phyloP scores from a whole-genome alignment of 1,139 yeast genomes.

The Magnusiomyces ingens region DNA sequence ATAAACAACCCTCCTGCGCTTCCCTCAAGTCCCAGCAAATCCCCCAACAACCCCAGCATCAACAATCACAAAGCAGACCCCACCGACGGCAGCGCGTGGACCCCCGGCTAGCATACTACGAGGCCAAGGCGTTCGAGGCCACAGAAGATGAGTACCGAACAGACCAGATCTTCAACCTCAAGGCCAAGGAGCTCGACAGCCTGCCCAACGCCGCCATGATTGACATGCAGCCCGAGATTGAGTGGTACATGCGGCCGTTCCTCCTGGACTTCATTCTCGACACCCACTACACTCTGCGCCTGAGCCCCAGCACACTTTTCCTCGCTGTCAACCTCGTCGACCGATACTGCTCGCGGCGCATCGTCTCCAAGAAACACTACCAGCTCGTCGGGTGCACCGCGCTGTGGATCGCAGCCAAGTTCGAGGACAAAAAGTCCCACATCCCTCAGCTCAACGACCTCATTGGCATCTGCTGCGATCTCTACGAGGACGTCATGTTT shows the following conservation, averaged over 20 bases:
- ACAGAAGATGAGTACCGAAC: constrained; percentile 31
- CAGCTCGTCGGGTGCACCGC: constrained; percentile 93
- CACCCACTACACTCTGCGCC: constrained; percentile 67
- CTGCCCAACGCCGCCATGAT: constrained; percentile 51
- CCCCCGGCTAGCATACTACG: constrained; percentile 12
- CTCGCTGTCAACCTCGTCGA: constrained; percentile 78
- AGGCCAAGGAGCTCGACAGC: constrained; percentile 27
- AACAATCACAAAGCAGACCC: not conserved
- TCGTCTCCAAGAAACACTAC: constrained; percentile 86
- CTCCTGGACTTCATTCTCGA: constrained; percentile 77
- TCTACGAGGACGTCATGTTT: constrained; percentile 87
- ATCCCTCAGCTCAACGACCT: constrained; percentile 80
- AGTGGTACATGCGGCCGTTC: constrained; percentile 91
- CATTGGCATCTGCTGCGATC: constrained; percentile 70
- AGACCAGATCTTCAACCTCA: constrained; percentile 33
- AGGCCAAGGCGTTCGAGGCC: constrained; percentile 9
- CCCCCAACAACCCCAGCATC: not conserved
- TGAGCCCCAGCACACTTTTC: constrained; percentile 79
- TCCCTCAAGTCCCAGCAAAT: not conserved
- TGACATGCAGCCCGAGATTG: constrained; percentile 86
- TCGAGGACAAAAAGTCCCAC: constrained; percentile 82
- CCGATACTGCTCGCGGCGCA: constrained; percentile 85
- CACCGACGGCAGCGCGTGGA: constrained; percentile 5
- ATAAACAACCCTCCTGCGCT: too few relatives aligned
- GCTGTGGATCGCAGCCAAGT: constrained; percentile 91